A percentile compares a stretch with the other conserved stretches of the same genome.
phyloP scores from a whole-genome alignment of 345 rosid genomes.

The Corymbia maculata region DNA sequence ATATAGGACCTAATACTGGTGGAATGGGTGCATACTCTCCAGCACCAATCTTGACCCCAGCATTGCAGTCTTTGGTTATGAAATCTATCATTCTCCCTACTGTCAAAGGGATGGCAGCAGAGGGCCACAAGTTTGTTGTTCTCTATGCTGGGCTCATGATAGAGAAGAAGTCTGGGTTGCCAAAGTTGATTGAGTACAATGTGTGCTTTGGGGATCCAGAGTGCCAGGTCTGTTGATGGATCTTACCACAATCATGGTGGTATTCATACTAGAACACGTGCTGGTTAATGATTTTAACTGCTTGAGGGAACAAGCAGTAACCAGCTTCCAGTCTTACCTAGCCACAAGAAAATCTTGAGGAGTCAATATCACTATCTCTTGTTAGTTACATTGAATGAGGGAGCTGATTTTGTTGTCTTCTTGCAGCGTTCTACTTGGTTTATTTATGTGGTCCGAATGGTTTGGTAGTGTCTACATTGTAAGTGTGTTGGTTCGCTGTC shows the following conservation, averaged over 20 bases:
- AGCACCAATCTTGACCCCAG: conserved; percentile 70
- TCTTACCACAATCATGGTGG: not conserved
- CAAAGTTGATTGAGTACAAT: conserved; percentile 92
- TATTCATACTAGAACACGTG: not conserved
- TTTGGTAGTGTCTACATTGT: not conserved
- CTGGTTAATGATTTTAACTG: not conserved
- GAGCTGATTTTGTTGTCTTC: not conserved
- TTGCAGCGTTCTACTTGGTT: not conserved
- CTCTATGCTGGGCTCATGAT: conserved; percentile 92
- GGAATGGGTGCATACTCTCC: conserved; percentile 98
- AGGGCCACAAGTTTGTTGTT: conserved; percentile 87
- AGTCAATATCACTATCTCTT: not conserved
- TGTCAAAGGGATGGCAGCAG: conserved; percentile 84
- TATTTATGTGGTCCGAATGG: not conserved
- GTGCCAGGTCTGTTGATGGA: conserved; percentile 56
- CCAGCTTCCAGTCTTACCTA: not conserved
- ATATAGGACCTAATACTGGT: conserved; percentile 86
- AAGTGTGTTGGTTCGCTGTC: not conserved
- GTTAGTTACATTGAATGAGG: not conserved
- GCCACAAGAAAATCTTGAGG: not conserved
- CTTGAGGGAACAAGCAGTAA: not conserved
- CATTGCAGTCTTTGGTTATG: conserved; percentile 66
- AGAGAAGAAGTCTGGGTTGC: conserved; percentile 83
- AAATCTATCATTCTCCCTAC: conserved; percentile 82
- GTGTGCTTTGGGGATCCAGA: conserved; percentile 99